A percentile compares a stretch with the other conserved stretches of the same genome.
Conservation (phyloP, 83 land plant species). For the Thuja plicata region DNA sequence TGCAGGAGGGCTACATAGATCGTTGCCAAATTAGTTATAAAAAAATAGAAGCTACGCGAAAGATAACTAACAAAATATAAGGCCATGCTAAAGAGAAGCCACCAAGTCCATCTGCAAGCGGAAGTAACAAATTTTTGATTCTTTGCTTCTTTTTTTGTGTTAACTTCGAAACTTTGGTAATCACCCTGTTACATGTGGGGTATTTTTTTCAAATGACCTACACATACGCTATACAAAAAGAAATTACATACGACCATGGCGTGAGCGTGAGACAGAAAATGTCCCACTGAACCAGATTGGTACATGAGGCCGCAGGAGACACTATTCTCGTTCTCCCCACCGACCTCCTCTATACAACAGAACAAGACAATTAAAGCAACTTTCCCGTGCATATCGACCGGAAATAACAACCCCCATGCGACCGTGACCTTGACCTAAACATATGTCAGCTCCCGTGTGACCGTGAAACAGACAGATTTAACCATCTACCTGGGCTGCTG, state of each 20-base stretch:
- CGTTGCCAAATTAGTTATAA: too few species aligned
- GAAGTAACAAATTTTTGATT: not conserved
- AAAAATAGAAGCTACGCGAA: too few species aligned
- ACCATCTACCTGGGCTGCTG: slow-evolving; percentile 55
- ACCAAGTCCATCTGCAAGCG: too few species aligned
- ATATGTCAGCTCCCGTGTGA: not conserved
- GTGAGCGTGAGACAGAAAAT: not conserved
- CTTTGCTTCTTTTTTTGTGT: not conserved
- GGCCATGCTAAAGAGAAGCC: too few species aligned
- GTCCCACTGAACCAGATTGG: not conserved
- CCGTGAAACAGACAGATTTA: not conserved
- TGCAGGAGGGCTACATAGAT: too few species aligned
- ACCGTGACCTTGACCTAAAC: not conserved
- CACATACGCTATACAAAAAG: not conserved
- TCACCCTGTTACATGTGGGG: not conserved
- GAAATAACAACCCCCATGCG: not conserved
- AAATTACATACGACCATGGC: not conserved
- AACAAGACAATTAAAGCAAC: not conserved
- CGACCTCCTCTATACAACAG: not conserved
- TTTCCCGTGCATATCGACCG: not conserved
- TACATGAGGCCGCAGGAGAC: not conserved
- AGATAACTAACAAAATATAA: too few species aligned
- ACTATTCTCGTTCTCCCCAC: not conserved
- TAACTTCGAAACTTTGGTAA: not conserved
- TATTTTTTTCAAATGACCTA: not conserved